Base-by-base conservation (phyloP, 208 protist genomes). In the Leptomonas seymouri region DNA sequence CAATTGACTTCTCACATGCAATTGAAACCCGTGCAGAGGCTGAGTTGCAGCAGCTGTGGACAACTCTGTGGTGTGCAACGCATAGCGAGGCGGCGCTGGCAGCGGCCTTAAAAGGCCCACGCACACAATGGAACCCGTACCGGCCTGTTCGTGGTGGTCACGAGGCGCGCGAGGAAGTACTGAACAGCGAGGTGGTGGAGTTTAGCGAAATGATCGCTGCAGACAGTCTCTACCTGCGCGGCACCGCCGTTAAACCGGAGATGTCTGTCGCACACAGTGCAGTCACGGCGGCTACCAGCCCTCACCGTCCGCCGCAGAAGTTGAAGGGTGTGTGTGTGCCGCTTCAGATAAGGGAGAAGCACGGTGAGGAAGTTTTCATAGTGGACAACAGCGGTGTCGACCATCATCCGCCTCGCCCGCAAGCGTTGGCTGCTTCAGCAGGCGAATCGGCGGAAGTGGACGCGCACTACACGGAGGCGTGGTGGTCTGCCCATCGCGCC, bases 121-220 rank as follows among this genome's bases (percentile, higher is more conserved):
- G 77, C 23, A 66, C 71, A 25, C 67, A 36, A 1, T 93, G 86
- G 88, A 96, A 96, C 62, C 91, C 91, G 15, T 96, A 96, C 62
- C 85, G 91, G 25, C 86, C 86, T 2, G 62, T 71, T 2, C 87
- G 84, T 11, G 71, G 73, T 18, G 84, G 86, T 1, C 67, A 78
- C 20, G 72, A 82, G 20, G 64, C 86, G 36, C 74, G 78, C 15
- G 67, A 80, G 46, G 76, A 89, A 55, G 75, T 95, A 44, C 71
- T 91, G 61, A 87, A 87, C 65, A 91, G 84, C 80, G 71, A 93
- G 55, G 70, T 95, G 48, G 81, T 61, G 12, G 90, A 93, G 74
- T 95, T 90, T 66, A 46, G 66, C 14, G 63, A 51, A 23, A 66
- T 73, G 44, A 77, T 93, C 20, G 64, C 74, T 8, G 59, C 46